Evolutionary conservation across 441 rosid species (phyloP).

Genomic region (Gossypium lobatum): DNA sequence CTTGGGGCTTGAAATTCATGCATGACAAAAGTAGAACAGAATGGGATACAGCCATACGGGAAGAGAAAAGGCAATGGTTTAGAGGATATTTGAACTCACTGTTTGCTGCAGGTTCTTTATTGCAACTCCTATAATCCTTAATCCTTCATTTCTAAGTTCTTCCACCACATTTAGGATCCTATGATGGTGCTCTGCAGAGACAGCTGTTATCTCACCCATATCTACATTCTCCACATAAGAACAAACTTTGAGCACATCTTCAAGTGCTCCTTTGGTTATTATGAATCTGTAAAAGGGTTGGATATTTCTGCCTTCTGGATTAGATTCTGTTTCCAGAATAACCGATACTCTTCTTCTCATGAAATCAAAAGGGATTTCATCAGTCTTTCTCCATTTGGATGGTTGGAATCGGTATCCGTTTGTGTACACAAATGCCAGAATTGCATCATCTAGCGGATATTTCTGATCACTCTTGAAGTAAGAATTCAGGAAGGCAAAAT

Average conservation of each 20-base stretch:
- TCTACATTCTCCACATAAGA: constrained; percentile 40
- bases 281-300: constrained; percentile 27
- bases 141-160: constrained; percentile 52
- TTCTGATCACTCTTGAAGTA: constrained; percentile 75
- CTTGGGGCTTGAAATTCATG: neutral
- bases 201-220: constrained; percentile 18
- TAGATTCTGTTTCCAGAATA: constrained; percentile 38
- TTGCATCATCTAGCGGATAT: constrained; percentile 75
- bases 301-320: constrained; percentile 18
- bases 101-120: constrained; percentile 36
- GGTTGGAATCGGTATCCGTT: constrained; percentile 62
- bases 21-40: neutral
- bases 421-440: constrained; percentile 61
- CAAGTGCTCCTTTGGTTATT: constrained; percentile 65
- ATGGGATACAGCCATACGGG: too few relatives aligned
- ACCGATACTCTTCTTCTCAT: constrained; percentile 53
- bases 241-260: constrained; percentile 62
- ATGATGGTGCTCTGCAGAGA: constrained; percentile 35
- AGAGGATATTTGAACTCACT: constrained; percentile 24
- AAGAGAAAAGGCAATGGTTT: neutral
- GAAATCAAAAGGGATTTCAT: constrained; percentile 70
- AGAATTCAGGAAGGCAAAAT: constrained; percentile 60
- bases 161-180: constrained; percentile 46
- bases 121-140: constrained; percentile 52
- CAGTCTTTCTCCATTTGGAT: constrained; percentile 51